A percentile compares a stretch with the other conserved stretches of the same genome.
Evolutionary conservation across 805 yeast genomes (phyloP).

Genomic region (Monosporozyma solicola): DNA sequence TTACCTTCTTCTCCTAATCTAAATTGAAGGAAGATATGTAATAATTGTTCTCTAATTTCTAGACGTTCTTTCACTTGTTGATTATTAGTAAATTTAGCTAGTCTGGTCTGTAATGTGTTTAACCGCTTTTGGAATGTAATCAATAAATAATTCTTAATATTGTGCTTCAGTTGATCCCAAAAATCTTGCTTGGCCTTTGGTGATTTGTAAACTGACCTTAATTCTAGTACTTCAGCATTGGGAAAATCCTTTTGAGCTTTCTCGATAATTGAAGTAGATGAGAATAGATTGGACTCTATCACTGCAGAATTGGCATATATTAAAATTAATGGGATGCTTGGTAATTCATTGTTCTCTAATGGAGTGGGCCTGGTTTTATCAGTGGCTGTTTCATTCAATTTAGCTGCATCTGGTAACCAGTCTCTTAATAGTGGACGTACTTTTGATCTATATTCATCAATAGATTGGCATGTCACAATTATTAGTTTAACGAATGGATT

Average conservation of each 20-base stretch:
- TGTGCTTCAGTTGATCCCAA: slow-evolving; percentile 22
- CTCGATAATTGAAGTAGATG: slow-evolving; percentile 25
- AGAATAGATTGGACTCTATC: slow-evolving; percentile 26
- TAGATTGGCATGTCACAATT: slow-evolving; percentile 53
- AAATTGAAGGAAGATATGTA: slow-evolving; percentile 21
- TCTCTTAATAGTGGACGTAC: slow-evolving; percentile 74
- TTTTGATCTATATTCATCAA: slow-evolving; percentile 69
- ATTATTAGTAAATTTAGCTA: slow-evolving; percentile 3
- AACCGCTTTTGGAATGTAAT: slow-evolving; percentile 23
- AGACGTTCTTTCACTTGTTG: slow-evolving; percentile 9
- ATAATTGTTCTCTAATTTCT: slow-evolving; percentile 17
- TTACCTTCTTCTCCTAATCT: slow-evolving; percentile 22
- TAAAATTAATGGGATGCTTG: slow-evolving; percentile 16
- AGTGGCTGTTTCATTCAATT: background rate
- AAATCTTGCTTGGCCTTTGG: slow-evolving; percentile 23
- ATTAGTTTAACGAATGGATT: slow-evolving; percentile 48
- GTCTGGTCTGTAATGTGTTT: slow-evolving; percentile 6
- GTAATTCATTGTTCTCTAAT: background rate
- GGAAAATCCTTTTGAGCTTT: slow-evolving; percentile 29
- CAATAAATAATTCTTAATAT: slow-evolving; percentile 16
- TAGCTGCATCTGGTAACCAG: slow-evolving; percentile 48
- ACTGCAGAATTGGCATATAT: slow-evolving; percentile 26
- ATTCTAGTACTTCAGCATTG: slow-evolving; percentile 19
- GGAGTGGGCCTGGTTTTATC: background rate
- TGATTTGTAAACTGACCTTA: slow-evolving; percentile 28